Percentiles rank a stretch among this genome's conserved stretches.
These are phyloP conservation scores for Borovskyia barvae DNA, from an alignment of 208 protist genomes.

Conservation along the genomic window DNA sequence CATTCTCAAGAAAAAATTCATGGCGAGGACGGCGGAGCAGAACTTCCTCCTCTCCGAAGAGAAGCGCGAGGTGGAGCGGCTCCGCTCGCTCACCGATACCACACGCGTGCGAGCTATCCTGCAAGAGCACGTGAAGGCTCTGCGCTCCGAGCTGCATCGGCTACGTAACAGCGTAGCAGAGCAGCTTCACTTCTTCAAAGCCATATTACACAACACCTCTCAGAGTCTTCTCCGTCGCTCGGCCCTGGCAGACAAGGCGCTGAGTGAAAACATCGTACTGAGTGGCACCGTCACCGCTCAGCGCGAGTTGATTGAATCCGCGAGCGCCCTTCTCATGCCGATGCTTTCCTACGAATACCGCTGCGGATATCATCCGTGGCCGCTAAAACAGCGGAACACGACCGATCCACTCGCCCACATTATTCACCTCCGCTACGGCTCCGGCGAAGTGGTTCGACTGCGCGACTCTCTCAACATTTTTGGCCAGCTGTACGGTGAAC, in stretches of 20 bases:
- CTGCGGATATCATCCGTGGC: slow-evolving; percentile 87
- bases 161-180: slow-evolving; percentile 38
- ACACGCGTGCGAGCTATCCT: slow-evolving; percentile 35
- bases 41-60: slow-evolving; percentile 43
- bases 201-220: slow-evolving; percentile 43
- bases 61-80: slow-evolving; percentile 59
- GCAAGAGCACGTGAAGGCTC: slow-evolving; percentile 23
- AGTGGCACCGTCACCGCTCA: slow-evolving; percentile 45
- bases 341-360: slow-evolving; percentile 84
- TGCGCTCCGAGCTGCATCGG: slow-evolving; percentile 45
- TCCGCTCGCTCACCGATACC: slow-evolving; percentile 63
- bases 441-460: slow-evolving; percentile 51
- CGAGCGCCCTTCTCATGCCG: slow-evolving; percentile 54
- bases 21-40: slow-evolving; percentile 42
- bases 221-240: slow-evolving; percentile 51
- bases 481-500: slow-evolving; percentile 57
- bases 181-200: slow-evolving; percentile 47
- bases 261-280: slow-evolving; percentile 62
- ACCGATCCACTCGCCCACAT: slow-evolving; percentile 72
- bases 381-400: slow-evolving; percentile 81
- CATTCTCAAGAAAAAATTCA: slow-evolving; percentile 54
- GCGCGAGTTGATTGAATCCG: slow-evolving; percentile 65
- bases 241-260: slow-evolving; percentile 49
- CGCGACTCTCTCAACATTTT: slow-evolving; percentile 64
- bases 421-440: slow-evolving; percentile 66